Evolutionary conservation across 2,329 filamentous ascomycete genomes (phyloP).

Genomic region (Penicillium concentricum): DNA sequence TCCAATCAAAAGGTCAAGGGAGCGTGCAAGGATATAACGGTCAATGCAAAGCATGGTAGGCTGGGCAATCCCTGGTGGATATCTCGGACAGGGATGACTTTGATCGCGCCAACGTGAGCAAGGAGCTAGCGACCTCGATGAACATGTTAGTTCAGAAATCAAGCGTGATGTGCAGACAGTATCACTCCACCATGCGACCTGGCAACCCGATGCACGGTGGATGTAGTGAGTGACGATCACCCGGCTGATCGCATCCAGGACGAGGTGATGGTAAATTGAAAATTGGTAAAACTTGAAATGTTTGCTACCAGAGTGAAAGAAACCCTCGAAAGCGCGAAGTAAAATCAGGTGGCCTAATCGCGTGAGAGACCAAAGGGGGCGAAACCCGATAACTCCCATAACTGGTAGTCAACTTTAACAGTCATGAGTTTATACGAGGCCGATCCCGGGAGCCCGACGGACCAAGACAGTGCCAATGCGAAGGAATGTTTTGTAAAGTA

Average conservation of each 20-base stretch:
- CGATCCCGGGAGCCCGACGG: constrained; percentile 3
- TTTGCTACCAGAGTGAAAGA: constrained; percentile 57
- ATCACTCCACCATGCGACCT: constrained; percentile 55
- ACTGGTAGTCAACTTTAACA: background rate
- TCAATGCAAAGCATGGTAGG: constrained; percentile 57
- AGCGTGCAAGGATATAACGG: constrained; percentile 56
- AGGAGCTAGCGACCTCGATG: constrained; percentile 44
- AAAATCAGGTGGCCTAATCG: constrained; percentile 15
- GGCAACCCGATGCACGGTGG: constrained; percentile 58
- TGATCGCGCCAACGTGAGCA: constrained; percentile 45
- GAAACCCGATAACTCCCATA: background rate
- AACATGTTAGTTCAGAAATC: constrained; percentile 52
- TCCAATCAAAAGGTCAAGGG: constrained; percentile 54
- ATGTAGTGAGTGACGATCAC: constrained; percentile 54
- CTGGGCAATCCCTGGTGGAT: too few relatives aligned
- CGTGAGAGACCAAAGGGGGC: background rate
- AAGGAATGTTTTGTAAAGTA: background rate
- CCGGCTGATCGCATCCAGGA: constrained; percentile 57
- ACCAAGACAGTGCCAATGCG: background rate
- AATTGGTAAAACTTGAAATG: constrained; percentile 58
- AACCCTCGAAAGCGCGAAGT: constrained; percentile 39
- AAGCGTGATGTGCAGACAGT: constrained; percentile 57
- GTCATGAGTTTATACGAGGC: constrained; percentile 2
- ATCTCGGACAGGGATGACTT: constrained; percentile 59
- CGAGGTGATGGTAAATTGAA: constrained; percentile 54